phyloP scores from a whole-genome alignment of 192 early-diverging fungal species.

The Chytriomyces hyalinus region DNA sequence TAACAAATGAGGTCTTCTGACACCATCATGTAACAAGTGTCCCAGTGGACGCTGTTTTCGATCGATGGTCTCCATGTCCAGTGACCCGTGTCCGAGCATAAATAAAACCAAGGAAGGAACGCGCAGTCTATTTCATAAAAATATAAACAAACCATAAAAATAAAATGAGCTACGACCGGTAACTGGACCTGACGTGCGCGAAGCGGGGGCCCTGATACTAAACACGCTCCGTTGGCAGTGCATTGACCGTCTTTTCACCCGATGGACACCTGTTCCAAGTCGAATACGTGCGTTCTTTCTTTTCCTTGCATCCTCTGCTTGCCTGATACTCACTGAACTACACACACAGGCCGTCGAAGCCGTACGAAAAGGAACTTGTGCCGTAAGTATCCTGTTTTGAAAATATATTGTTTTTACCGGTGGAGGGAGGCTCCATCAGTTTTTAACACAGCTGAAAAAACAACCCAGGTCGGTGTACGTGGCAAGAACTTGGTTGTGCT shows the following conservation, averaged over 20 bases:
- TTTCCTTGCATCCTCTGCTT: not conserved
- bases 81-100: not conserved
- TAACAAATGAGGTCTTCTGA: not conserved
- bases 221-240: constrained; percentile 39
- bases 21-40: not conserved
- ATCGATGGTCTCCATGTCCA: not conserved
- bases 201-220: not conserved
- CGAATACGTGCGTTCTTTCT: constrained; percentile 71
- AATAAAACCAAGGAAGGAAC: not conserved
- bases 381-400: constrained; percentile 67
- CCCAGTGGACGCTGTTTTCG: not conserved
- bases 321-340: not conserved
- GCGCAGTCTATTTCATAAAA: not conserved
- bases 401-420: not conserved
- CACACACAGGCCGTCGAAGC: constrained; percentile 82
- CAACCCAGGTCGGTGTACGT: constrained; percentile 88
- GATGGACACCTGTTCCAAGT: constrained; percentile 99
- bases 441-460: constrained; percentile 20
- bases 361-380: constrained; percentile 95
- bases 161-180: constrained; percentile 34
- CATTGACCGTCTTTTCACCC: constrained; percentile 97
- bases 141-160: not conserved
- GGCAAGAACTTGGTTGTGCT: constrained; percentile 89
- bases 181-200: not conserved
- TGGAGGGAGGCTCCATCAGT: constrained; percentile 5